A percentile compares a stretch with the other conserved stretches of the same genome.
phyloP scores from a whole-genome alignment of 345 rosid species.

The Hibiscus syriacus region DNA sequence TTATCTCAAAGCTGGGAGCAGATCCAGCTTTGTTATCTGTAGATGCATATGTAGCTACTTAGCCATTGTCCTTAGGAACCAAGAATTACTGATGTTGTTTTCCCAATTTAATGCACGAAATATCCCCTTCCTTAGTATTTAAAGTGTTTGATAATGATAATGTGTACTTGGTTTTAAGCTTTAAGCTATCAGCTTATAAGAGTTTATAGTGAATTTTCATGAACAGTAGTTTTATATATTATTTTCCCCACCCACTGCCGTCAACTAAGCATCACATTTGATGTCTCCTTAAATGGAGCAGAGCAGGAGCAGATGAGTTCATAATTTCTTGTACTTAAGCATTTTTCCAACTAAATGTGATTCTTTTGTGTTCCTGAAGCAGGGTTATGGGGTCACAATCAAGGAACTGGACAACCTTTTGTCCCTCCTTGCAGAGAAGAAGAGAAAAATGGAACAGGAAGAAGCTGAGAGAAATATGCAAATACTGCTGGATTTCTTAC shows the following conservation, averaged over 20 bases:
- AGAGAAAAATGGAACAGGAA: constrained; percentile 96
- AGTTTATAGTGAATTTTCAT: neutral
- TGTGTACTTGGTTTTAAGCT: neutral
- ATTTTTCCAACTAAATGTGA: constrained; percentile 11
- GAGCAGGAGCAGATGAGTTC: neutral
- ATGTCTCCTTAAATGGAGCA: neutral
- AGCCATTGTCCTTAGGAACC: neutral
- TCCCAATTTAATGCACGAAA: neutral
- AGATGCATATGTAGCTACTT: no score
- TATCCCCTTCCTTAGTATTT: neutral
- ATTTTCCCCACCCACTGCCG: neutral
- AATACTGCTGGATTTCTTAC: constrained; percentile 82
- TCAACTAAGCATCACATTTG: neutral
- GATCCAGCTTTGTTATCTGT: neutral
- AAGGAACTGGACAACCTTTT: constrained; percentile 83
- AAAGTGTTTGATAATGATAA: neutral
- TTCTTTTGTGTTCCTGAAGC: constrained; percentile 31
- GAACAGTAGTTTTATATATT: neutral
- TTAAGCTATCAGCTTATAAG: neutral
- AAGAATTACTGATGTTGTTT: neutral
- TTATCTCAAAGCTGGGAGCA: neutral
- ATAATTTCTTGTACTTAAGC: neutral
- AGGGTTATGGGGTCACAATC: constrained; percentile 89
- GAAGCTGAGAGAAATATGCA: constrained; percentile 99
- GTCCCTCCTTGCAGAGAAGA: constrained; percentile 69